phyloP scores from a whole-genome alignment of 2,329 filamentous ascomycete species.

The Phaeosphaeriaceae sp. region DNA sequence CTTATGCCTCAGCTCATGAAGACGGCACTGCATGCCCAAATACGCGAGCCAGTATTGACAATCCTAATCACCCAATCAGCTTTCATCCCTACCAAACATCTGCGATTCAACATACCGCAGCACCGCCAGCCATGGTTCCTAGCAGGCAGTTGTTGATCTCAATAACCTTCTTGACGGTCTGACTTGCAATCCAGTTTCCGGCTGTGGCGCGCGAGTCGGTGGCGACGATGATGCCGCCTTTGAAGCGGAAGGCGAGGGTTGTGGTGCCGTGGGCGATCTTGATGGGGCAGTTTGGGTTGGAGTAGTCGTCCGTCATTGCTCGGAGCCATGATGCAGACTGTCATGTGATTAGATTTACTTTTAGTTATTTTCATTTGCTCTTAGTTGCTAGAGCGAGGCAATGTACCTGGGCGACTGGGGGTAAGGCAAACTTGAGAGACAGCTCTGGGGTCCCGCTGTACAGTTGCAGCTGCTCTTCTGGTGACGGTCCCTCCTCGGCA shows the following conservation, averaged over 20 bases:
- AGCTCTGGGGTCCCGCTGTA: constrained; percentile 72
- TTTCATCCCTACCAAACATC: no score
- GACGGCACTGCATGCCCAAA: constrained; percentile 97
- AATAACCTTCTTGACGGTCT: constrained; percentile 99
- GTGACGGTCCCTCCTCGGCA: constrained; percentile 73
- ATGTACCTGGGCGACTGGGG: constrained; percentile 83
- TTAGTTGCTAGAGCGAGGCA: no score
- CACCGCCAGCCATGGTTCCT: constrained; percentile 97
- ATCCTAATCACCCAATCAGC: constrained; percentile 71
- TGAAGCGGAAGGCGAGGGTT: constrained; percentile 95
- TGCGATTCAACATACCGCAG: constrained; percentile 79
- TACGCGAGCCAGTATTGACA: constrained; percentile 99
- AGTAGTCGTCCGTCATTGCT: constrained; percentile 94
- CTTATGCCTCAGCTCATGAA: constrained; percentile 99
- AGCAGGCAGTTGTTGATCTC: constrained; percentile 95
- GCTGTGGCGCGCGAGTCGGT: constrained; percentile 97
- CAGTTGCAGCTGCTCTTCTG: constrained; percentile 77
- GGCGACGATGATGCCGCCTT: constrained; percentile 97
- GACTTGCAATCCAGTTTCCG: constrained; percentile 98
- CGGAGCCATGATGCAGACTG: constrained; percentile 94
- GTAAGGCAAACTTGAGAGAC: constrained; percentile 93
- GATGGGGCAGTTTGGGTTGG: constrained; percentile 96
- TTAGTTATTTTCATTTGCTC: no score
- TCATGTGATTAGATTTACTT: not conserved
- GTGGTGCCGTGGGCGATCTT: constrained; percentile 99